Base-by-base conservation (phyloP, 2,329 filamentous ascomycete species). In the Colletotrichum sp. region DNA sequence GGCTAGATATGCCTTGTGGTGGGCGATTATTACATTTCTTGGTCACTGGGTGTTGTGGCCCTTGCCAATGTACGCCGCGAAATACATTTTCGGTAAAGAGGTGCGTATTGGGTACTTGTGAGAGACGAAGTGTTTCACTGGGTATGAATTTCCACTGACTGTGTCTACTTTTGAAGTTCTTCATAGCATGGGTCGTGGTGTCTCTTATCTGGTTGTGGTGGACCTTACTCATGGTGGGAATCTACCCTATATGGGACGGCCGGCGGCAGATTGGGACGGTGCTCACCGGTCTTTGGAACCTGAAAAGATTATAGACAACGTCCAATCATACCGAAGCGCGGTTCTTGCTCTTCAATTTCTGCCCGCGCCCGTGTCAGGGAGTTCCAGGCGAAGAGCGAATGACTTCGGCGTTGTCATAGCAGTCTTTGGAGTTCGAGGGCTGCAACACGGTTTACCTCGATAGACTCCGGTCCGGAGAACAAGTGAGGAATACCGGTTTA, bases 31-130 rank as follows among this genome's bases (percentile, higher is more conserved):
- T 0, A 90, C 89, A 0, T 90, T 90, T 68, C 71, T 90, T 1
- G 89, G 89, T 0, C 88, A 90, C 68, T 90, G 87, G 88, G 87
- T 90, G 2, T 75, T 90, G 4, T 91, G 89, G 88, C 89, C 89
- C 1, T 81, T 90, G 60, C 89, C 89, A 0, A 91, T 90, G 88
- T 90, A 90, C 77, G 89, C 85, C 0, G 85, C 88, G 1, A 84
- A 85, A 10, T 90, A 90, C 71, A 81, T 90, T 0, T 90, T 90
- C 77, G 82, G 83, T 3, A 68, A 32, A 34, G 26, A 68, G 65
- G 39, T 57, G n/a, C 16, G 65, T 26, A n/a, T 30, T 68, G 18
- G 18, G 39, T 21, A 9, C 30, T 55, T 67, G 59, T 12, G 28
- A 4, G 18, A n/a, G 10, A 12, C 8, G n/a, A 18, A 39, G 8